Evolutionary conservation across 169 alveolate species (phyloP).

Genomic region (Cryptosporidium sp.): DNA sequence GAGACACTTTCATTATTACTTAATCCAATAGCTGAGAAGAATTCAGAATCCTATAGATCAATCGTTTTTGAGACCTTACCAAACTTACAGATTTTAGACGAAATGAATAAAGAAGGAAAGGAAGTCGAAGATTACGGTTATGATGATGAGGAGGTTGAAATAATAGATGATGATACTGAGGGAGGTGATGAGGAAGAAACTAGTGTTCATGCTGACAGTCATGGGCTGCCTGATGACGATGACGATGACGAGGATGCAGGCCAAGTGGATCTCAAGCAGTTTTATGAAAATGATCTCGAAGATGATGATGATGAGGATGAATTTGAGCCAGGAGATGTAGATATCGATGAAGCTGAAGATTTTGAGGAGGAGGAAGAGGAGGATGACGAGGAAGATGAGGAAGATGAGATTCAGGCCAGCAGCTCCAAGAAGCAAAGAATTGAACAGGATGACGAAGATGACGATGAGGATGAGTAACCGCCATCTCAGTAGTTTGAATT

Average conservation of each 20-base stretch:
- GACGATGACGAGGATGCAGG: constrained; percentile 79
- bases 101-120: constrained; percentile 82
- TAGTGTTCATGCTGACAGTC: not conserved
- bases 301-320: constrained; percentile 91
- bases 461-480: constrained; percentile 16
- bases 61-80: constrained; percentile 86
- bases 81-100: constrained; percentile 86
- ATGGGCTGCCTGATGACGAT: constrained; percentile 13
- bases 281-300: constrained; percentile 88
- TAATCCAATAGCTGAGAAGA: constrained; percentile 87
- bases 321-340: constrained; percentile 86
- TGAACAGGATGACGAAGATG: constrained; percentile 40
- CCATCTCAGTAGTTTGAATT: not conserved
- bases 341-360: constrained; percentile 87
- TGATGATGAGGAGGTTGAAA: constrained; percentile 89
- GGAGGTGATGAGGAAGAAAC: constrained; percentile 57
- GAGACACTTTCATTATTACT: constrained; percentile 87
- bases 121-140: constrained; percentile 89
- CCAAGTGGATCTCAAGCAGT: constrained; percentile 84
- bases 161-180: constrained; percentile 85
- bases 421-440: constrained; percentile 8
- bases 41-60: constrained; percentile 84
- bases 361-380: constrained; percentile 78
- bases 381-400: constrained; percentile 82
- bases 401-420: constrained; percentile 73